A percentile compares a stretch with the other conserved stretches of the same genome.
phyloP scores from a whole-genome alignment of 73 alveolate species.

The Diophrys appendiculata region DNA sequence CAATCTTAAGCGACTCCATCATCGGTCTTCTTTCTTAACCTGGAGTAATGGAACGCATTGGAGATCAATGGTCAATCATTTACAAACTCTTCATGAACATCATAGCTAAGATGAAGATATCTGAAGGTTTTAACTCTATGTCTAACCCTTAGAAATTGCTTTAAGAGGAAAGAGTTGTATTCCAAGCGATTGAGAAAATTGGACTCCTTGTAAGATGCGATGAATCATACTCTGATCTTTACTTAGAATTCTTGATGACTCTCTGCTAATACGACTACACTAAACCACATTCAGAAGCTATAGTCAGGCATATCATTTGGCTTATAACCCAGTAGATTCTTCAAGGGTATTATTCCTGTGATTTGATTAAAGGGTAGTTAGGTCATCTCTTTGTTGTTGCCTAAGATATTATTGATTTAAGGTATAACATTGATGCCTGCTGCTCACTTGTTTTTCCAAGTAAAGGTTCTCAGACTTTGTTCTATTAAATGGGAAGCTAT shows the following conservation, averaged over 20 bases:
- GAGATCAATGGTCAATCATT: neutral
- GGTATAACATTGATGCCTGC: constrained; percentile 57
- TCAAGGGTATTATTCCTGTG: constrained; percentile 23
- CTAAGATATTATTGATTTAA: constrained; percentile 30
- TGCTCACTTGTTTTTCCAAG: constrained; percentile 58
- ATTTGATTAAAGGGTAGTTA: constrained; percentile 15
- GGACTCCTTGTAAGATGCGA: neutral
- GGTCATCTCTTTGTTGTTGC: constrained; percentile 36
- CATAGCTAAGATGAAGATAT: neutral
- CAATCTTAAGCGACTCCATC: no score
- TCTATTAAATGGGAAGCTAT: constrained; percentile 48
- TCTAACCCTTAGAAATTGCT: neutral
- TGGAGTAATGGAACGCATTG: no score
- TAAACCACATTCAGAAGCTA: constrained; percentile 71
- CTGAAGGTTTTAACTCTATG: neutral
- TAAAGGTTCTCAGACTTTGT: constrained; percentile 45
- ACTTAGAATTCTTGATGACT: constrained; percentile 42
- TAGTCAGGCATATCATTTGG: constrained; percentile 49
- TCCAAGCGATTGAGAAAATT: constrained; percentile 42
- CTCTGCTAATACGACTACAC: constrained; percentile 55
- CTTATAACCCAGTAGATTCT: constrained; percentile 21
- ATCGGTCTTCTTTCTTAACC: no score
- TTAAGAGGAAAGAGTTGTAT: constrained; percentile 35
- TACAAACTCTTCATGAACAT: neutral
- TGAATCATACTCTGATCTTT: constrained; percentile 9